These are phyloP conservation scores for Rhodamnia rubescens DNA, from an alignment of 345 rosid species.

Conservation along the genomic window DNA sequence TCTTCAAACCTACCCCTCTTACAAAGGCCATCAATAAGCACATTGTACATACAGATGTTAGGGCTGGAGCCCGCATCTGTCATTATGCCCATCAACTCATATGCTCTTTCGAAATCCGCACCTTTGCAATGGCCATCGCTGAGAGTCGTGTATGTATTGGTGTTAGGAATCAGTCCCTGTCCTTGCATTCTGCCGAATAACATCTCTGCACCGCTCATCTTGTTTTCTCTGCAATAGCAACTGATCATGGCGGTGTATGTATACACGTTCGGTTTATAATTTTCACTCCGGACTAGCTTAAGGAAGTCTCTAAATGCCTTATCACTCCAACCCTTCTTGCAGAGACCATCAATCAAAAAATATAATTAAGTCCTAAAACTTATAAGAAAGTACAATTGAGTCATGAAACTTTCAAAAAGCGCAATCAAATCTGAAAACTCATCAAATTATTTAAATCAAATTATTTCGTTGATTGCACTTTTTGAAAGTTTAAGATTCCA, in stretches of 20 bases:
- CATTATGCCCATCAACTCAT: constrained; percentile 66
- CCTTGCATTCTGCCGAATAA: constrained; percentile 70
- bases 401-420: too few relatives aligned
- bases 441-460: too few relatives aligned
- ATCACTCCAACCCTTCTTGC: constrained; percentile 92
- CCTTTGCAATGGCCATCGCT: constrained; percentile 64
- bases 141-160: constrained; percentile 63
- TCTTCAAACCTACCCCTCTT: constrained; percentile 54
- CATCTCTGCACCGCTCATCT: constrained; percentile 86
- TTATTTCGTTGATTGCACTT: too few relatives aligned
- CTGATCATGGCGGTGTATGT: constrained; percentile 75
- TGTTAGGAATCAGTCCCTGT: constrained; percentile 66
- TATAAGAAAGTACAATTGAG: too few relatives aligned
- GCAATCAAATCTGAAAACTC: too few relatives aligned
- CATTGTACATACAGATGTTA: constrained; percentile 57
- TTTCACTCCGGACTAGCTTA: constrained; percentile 73
- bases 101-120: constrained; percentile 61
- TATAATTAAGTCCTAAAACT: too few relatives aligned
- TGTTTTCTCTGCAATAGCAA: constrained; percentile 73
- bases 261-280: constrained; percentile 68
- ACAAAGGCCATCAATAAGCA: constrained; percentile 45
- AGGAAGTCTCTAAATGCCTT: constrained; percentile 82
- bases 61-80: constrained; percentile 45
- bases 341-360: constrained; percentile 33
- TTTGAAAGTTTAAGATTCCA: too few relatives aligned